Conservation (phyloP, 192 early-diverging fungal genomes). For the Dispira simplex region DNA sequence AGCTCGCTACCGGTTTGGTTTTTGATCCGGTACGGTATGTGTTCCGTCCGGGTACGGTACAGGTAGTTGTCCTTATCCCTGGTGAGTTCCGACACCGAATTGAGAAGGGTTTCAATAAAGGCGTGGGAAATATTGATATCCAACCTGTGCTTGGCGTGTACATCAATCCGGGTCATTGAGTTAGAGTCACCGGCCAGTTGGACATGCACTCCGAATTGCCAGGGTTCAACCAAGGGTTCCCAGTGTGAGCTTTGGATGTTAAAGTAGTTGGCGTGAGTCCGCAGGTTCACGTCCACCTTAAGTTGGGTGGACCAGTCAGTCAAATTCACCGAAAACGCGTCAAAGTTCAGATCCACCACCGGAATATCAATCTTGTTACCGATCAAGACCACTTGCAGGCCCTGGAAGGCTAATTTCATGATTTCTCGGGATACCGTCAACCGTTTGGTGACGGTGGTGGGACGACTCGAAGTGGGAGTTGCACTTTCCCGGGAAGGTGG, state of each 20-base stretch:
- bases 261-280: conserved; percentile 78
- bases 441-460: neutral
- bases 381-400: conserved; percentile 68
- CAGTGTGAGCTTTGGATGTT: conserved; percentile 97
- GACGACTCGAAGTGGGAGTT: neutral
- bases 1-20: conserved; percentile 88
- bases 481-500: neutral
- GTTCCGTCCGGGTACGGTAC: conserved; percentile 23
- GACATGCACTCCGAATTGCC: conserved; percentile 49
- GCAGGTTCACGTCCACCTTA: conserved; percentile 46
- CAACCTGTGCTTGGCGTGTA: conserved; percentile 53
- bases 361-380: conserved; percentile 91
- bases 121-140: conserved; percentile 82
- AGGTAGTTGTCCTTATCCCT: conserved; percentile 20
- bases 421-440: conserved; percentile 10
- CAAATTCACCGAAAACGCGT: conserved; percentile 63
- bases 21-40: conserved; percentile 64
- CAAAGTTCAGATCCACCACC: conserved; percentile 68
- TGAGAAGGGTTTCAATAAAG: conserved; percentile 49
- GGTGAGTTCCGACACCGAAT: conserved; percentile 35
- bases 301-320: conserved; percentile 70
- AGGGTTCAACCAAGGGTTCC: conserved; percentile 93
- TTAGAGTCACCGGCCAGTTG: conserved; percentile 13
- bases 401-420: conserved; percentile 43
- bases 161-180: conserved; percentile 32